A percentile compares a stretch with the other conserved stretches of the same genome.
Conservation (phyloP, 164 flowering plant species). For the Tinospora cordifolia region DNA sequence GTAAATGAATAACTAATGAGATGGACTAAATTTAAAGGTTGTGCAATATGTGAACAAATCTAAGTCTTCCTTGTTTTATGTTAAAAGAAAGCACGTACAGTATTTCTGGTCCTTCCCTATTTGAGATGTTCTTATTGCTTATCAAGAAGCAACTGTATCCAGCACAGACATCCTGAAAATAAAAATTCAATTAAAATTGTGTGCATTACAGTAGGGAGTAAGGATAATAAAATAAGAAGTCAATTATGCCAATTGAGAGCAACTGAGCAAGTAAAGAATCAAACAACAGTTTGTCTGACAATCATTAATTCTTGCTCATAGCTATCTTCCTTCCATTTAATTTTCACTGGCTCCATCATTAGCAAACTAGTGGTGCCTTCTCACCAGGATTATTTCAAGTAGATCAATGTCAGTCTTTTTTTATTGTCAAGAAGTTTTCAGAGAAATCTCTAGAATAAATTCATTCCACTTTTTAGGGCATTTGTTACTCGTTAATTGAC, state of each 20-base stretch:
- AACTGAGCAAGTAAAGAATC: not conserved
- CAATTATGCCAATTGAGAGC: not conserved
- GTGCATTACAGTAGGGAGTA: not conserved
- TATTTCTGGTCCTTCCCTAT: slow-evolving; percentile 52
- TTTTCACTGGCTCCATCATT: too few species aligned
- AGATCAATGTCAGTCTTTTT: too few species aligned
- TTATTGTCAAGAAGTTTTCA: too few species aligned
- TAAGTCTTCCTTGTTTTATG: not conserved
- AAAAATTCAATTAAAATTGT: slow-evolving; percentile 12
- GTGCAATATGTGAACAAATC: not conserved
- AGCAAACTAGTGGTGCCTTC: too few species aligned
- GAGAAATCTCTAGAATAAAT: too few species aligned
- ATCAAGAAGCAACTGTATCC: slow-evolving; percentile 76
- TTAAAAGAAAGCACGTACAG: slow-evolving; percentile 34
- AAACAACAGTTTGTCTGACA: not conserved
- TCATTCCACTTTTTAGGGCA: too few species aligned
- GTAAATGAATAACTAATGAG: not conserved
- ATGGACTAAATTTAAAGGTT: not conserved
- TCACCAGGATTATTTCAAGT: too few species aligned
- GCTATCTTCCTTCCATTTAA: too few species aligned
- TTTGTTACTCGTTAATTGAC: too few species aligned
- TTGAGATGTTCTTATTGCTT: slow-evolving; percentile 39
- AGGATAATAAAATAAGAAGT: not conserved
- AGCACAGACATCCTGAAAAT: slow-evolving; percentile 61
- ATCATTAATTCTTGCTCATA: too few species aligned